Percentiles rank a stretch among this genome's conserved stretches.
Evolutionary conservation across 2,329 filamentous ascomycete genomes (phyloP).

Genomic region (Fusarium sp.): DNA sequence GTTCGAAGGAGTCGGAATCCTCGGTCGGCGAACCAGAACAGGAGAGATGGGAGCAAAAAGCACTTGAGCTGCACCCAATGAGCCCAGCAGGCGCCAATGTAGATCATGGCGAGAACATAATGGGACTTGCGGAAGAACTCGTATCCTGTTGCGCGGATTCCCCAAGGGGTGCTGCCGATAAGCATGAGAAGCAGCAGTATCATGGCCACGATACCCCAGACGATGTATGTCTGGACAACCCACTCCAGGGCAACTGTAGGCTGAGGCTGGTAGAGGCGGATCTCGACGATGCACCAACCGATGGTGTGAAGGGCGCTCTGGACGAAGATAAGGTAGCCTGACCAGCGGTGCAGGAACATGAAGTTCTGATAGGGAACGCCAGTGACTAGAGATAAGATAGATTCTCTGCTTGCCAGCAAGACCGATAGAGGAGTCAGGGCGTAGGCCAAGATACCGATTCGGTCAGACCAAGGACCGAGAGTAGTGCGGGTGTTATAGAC

Average conservation of each 20-base stretch:
- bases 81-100: conserved; percentile 80
- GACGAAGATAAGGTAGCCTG: conserved; percentile 78
- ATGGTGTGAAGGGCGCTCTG: conserved; percentile 79
- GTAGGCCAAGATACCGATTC: conserved; percentile 78
- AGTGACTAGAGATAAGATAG: conserved; percentile 76
- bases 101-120: conserved; percentile 79
- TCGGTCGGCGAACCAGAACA: conserved; percentile 76
- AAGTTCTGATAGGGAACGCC: conserved; percentile 83
- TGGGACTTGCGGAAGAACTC: conserved; percentile 83
- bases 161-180: conserved; percentile 67
- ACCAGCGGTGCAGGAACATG: conserved; percentile 83
- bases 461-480: conserved; percentile 76
- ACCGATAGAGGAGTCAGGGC: conserved; percentile 79
- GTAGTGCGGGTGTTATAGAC: conserved; percentile 74
- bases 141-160: conserved; percentile 77
- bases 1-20: conserved; percentile 69
- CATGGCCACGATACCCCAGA: conserved; percentile 80
- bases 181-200: conserved; percentile 72
- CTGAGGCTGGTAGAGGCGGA: conserved; percentile 77
- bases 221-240: conserved; percentile 75
- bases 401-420: conserved; percentile 76
- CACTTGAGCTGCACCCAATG: conserved; percentile 78
- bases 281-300: conserved; percentile 77
- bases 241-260: conserved; percentile 69
- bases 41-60: conserved; percentile 75